Conservation (phyloP, 2,329 filamentous ascomycete species). For the Lojkania enalia region DNA sequence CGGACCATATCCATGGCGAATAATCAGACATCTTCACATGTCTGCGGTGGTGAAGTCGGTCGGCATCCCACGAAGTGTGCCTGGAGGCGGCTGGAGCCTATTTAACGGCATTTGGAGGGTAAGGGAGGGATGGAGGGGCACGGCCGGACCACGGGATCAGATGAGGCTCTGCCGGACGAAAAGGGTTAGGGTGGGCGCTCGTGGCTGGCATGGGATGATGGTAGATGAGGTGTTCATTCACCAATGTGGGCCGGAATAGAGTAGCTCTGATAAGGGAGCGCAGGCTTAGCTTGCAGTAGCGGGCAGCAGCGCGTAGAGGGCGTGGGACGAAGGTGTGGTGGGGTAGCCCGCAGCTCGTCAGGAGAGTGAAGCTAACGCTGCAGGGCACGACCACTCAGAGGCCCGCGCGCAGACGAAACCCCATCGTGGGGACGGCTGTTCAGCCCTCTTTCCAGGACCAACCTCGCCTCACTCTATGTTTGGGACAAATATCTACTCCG, state of each 20-base stretch:
- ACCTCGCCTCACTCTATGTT: not conserved
- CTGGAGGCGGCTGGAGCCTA: not conserved
- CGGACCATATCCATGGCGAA: slow-evolving; percentile 22
- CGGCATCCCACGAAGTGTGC: not conserved
- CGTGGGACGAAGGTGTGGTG: not conserved
- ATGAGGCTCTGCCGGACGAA: slow-evolving; percentile 2
- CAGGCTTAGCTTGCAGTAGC: not conserved
- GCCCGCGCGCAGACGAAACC: not conserved
- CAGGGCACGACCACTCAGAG: not conserved
- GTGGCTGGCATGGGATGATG: not conserved
- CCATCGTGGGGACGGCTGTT: not conserved
- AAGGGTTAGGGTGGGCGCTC: not conserved
- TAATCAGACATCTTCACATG: slow-evolving; percentile 21
- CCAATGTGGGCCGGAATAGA: not conserved
- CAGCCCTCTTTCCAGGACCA: not conserved
- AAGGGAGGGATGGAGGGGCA: slow-evolving; percentile 2
- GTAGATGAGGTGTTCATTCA: not conserved
- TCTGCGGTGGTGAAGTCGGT: not conserved
- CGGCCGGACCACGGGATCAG: not conserved
- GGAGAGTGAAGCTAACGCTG: not conserved
- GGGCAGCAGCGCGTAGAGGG: not conserved
- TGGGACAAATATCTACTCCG: too few species aligned
- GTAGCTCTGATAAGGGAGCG: not conserved
- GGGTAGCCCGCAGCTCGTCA: not conserved
- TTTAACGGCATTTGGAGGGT: slow-evolving; percentile 1